Conservation (phyloP, 768 basidiomycete genomes). For the Clavulina sp. region DNA sequence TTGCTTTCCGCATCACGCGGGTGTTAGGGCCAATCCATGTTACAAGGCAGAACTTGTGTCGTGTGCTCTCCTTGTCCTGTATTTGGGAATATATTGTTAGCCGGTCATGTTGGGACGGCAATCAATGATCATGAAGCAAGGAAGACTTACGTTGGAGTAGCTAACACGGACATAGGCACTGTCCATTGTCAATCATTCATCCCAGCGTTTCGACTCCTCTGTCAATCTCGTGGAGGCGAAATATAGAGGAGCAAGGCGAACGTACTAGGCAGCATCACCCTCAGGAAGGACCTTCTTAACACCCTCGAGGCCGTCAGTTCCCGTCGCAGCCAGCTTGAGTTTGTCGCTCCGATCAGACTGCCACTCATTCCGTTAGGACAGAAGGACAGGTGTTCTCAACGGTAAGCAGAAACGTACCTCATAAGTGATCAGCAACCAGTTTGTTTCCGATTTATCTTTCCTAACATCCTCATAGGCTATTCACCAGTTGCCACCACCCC, state of each 20-base stretch:
- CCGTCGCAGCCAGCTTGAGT: slow-evolving; percentile 6
- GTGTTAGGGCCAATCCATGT: slow-evolving; percentile 14
- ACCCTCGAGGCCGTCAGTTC: slow-evolving; percentile 17
- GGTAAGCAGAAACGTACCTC: slow-evolving; percentile 29
- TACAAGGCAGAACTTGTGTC: slow-evolving; percentile 19
- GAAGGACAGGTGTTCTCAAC: not conserved
- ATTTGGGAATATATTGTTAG: not conserved
- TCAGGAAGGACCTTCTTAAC: slow-evolving; percentile 17
- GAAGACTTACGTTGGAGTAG: slow-evolving; percentile 8
- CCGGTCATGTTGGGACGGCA: too few relatives aligned
- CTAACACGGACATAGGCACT: slow-evolving; percentile 23
- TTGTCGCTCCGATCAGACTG: slow-evolving; percentile 7
- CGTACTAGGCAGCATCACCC: slow-evolving; percentile 19
- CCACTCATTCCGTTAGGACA: not conserved
- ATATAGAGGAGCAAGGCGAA: too few relatives aligned
- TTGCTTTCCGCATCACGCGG: slow-evolving; percentile 23
- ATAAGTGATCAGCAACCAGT: slow-evolving; percentile 85
- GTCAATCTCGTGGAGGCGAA: too few relatives aligned
- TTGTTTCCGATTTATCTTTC: slow-evolving; percentile 66
- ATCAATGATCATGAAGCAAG: not conserved
- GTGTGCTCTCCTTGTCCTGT: slow-evolving; percentile 15
- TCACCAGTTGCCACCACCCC: too few relatives aligned
- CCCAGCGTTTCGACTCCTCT: too few relatives aligned
- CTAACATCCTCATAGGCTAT: slow-evolving; percentile 87
- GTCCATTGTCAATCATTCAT: too few relatives aligned